These are phyloP conservation scores for Aspergillus fructus DNA, from an alignment of 2,329 filamentous ascomycete species.

Conservation along the genomic window DNA sequence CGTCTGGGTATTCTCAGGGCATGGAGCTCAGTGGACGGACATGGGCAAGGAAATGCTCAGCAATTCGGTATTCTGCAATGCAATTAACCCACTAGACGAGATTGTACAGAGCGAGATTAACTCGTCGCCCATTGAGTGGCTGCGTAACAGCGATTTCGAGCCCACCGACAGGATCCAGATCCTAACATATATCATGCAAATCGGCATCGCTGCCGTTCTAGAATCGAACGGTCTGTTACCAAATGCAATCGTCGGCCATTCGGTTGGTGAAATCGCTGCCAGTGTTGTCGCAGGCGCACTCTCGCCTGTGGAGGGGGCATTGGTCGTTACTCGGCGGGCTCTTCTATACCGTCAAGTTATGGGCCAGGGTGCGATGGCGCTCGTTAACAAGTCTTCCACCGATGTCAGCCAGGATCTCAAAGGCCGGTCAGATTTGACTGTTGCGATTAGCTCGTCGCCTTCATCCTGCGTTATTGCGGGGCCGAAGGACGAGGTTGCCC, in stretches of 20 bases:
- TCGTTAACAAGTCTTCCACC: slow-evolving; percentile 1
- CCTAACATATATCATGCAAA: slow-evolving; percentile 36
- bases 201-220: slow-evolving; percentile 30
- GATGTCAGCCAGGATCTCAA: not conserved
- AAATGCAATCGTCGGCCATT: slow-evolving; percentile 43
- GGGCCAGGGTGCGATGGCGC: slow-evolving; percentile 17
- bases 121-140: slow-evolving; percentile 1
- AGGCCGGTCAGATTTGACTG: not conserved
- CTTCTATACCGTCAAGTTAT: slow-evolving; percentile 31
- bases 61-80: slow-evolving; percentile 13
- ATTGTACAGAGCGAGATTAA: slow-evolving; percentile 20
- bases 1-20: slow-evolving; percentile 43
- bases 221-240: slow-evolving; percentile 30
- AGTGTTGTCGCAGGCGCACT: slow-evolving; percentile 28
- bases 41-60: slow-evolving; percentile 41
- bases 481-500: slow-evolving; percentile 5
- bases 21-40: slow-evolving; percentile 43
- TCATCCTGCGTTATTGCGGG: slow-evolving; percentile 7
- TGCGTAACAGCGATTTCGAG: slow-evolving; percentile 6
- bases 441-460: slow-evolving; percentile 14
- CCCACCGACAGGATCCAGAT: slow-evolving; percentile 13
- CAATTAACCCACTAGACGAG: slow-evolving; percentile 28
- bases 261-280: slow-evolving; percentile 45
- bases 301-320: slow-evolving; percentile 32
- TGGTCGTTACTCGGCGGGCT: slow-evolving; percentile 37